These are phyloP conservation scores for Naegleria fowleri DNA, from an alignment of 208 protist species.

Conservation along the genomic window DNA sequence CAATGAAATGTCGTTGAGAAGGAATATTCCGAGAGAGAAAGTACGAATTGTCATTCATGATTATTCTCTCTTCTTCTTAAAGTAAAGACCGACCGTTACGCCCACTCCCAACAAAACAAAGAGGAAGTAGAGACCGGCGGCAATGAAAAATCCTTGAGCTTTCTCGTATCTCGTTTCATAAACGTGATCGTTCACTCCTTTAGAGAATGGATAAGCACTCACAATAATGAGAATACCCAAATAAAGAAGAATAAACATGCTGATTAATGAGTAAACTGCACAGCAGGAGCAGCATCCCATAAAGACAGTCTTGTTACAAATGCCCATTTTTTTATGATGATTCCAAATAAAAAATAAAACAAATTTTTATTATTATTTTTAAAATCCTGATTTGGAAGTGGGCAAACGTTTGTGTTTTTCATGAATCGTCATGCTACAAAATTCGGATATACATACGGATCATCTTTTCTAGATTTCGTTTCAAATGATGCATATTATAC, in stretches of 20 bases:
- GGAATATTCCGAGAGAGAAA: too few relatives aligned
- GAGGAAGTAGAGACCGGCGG: neutral
- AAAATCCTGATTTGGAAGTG: too few relatives aligned
- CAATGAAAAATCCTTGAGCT: neutral
- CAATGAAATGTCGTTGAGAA: too few relatives aligned
- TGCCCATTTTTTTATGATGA: neutral
- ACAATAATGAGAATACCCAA: neutral
- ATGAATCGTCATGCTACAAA: too few relatives aligned
- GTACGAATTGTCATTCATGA: too few relatives aligned
- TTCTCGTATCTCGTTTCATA: neutral
- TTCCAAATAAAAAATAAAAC: neutral
- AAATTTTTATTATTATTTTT: neutral
- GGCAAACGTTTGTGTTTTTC: too few relatives aligned
- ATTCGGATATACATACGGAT: too few relatives aligned
- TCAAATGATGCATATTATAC: too few relatives aligned
- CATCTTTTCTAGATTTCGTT: too few relatives aligned
- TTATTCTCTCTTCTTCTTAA: conserved; percentile 12
- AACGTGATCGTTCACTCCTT: neutral
- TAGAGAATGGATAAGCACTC: neutral
- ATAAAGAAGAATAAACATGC: neutral
- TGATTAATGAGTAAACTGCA: neutral
- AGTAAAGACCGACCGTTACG: neutral
- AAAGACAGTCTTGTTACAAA: neutral
- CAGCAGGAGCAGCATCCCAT: neutral
- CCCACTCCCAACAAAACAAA: neutral